Percentiles rank a stretch among this genome's conserved stretches.
phyloP scores from a whole-genome alignment of 306 rosid species.

The Purshia tridentata region DNA sequence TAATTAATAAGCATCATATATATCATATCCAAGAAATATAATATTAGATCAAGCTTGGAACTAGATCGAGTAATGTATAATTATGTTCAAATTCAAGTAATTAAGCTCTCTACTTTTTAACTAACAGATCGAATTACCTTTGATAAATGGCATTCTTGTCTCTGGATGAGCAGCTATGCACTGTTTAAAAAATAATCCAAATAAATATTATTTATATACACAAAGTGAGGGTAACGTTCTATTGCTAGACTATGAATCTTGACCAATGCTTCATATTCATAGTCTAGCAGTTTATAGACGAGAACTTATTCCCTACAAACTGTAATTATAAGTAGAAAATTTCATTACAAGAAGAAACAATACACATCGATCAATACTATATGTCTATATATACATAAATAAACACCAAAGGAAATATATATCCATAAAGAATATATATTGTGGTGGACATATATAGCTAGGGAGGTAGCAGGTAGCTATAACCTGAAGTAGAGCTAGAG shows the following conservation, averaged over 20 bases:
- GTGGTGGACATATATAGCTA: neutral
- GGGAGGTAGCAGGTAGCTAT: neutral
- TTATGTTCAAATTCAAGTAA: too few species aligned
- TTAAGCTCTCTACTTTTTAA: too few species aligned
- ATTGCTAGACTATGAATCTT: too few species aligned
- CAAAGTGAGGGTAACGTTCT: neutral
- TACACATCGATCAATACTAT: neutral
- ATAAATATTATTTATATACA: neutral
- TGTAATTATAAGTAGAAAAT: too few species aligned
- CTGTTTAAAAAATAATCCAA: conserved; percentile 24
- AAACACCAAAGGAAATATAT: neutral
- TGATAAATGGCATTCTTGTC: conserved; percentile 35
- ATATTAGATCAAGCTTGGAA: too few species aligned
- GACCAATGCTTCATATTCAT: too few species aligned
- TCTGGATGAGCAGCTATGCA: conserved; percentile 43
- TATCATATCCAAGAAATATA: too few species aligned
- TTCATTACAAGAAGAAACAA: neutral
- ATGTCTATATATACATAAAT: neutral
- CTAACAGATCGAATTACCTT: conserved; percentile 30
- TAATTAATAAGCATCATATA: neutral
- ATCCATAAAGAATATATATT: too few species aligned
- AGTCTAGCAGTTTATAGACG: too few species aligned
- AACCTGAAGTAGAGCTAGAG: conserved; percentile 44
- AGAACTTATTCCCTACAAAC: too few species aligned
- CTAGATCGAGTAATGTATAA: too few species aligned